Evolutionary conservation across 306 rosid genomes (phyloP).

Genomic region (Pueraria montana): DNA sequence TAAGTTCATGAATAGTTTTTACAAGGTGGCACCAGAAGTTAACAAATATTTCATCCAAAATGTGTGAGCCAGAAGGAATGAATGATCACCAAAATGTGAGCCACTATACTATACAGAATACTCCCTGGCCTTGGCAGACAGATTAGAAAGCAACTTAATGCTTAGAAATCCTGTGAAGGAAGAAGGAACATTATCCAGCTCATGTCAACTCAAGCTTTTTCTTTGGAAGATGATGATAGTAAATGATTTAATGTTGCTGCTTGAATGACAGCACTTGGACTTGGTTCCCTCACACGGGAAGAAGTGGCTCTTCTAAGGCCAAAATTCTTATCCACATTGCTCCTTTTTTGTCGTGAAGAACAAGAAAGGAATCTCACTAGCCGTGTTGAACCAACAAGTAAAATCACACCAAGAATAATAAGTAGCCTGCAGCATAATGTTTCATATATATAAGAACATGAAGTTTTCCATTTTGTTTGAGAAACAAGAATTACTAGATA

Average conservation of each 20-base stretch:
- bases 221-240: conserved; percentile 72
- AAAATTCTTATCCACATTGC: conserved; percentile 67
- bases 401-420: conserved; percentile 81
- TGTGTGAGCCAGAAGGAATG: conserved; percentile 39
- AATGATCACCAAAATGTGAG: conserved; percentile 54
- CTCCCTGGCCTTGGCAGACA: conserved; percentile 43
- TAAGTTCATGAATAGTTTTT: conserved; percentile 21
- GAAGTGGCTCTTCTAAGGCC: conserved; percentile 62
- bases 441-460: conserved; percentile 22
- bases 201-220: conserved; percentile 70
- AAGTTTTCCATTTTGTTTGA: conserved; percentile 1
- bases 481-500: background rate
- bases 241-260: conserved; percentile 84
- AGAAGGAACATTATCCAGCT: conserved; percentile 25
- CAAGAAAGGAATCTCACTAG: conserved; percentile 63
- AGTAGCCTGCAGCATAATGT: conserved; percentile 71
- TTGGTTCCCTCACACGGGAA: conserved; percentile 69
- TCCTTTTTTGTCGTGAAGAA: conserved; percentile 56
- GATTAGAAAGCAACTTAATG: conserved; percentile 26
- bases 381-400: conserved; percentile 89
- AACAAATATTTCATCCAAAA: conserved; percentile 23
- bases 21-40: conserved; percentile 35
- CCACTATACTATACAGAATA: conserved; percentile 49
- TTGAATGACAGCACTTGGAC: conserved; percentile 82
- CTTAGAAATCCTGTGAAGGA: conserved; percentile 14